Percentiles rank a stretch among this genome's conserved stretches.
These are phyloP conservation scores for Hirsutella minnesotensis DNA, from an alignment of 2,329 filamentous ascomycete genomes.

Conservation along the genomic window DNA sequence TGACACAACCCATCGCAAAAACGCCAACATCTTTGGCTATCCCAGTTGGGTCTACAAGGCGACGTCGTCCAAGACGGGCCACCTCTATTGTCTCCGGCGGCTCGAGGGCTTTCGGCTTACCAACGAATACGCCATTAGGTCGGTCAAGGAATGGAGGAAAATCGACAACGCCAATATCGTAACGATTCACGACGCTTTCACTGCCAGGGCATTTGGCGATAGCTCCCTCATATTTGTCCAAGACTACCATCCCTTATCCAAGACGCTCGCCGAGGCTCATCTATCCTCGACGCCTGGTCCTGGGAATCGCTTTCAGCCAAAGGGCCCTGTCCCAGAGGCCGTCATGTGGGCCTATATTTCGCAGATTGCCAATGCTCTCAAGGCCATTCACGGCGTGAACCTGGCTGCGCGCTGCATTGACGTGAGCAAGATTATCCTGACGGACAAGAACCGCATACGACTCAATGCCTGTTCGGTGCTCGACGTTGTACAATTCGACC, in stretches of 20 bases:
- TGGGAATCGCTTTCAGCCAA: conserved; percentile 33
- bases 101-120: conserved; percentile 83
- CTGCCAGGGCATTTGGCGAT: conserved; percentile 83
- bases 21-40: conserved; percentile 70
- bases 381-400: conserved; percentile 68
- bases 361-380: conserved; percentile 80
- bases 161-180: conserved; percentile 75
- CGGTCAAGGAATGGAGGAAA: conserved; percentile 81
- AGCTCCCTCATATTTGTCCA: conserved; percentile 90
- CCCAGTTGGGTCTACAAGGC: conserved; percentile 95
- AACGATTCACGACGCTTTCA: conserved; percentile 83
- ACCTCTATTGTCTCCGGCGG: conserved; percentile 75
- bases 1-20: conserved; percentile 71
- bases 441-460: conserved; percentile 79
- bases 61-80: conserved; percentile 75
- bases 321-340: conserved; percentile 50
- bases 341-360: conserved; percentile 86
- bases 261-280: conserved; percentile 79
- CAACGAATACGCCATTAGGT: conserved; percentile 77
- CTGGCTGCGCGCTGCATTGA: conserved; percentile 81
- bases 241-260: conserved; percentile 84
- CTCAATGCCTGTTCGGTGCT: conserved; percentile 80
- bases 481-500: conserved; percentile 78
- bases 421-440: conserved; percentile 78
- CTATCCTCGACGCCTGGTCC: conserved; percentile 32